Conservation (phyloP, 305 asterid genomes). For the Withania somnifera region DNA sequence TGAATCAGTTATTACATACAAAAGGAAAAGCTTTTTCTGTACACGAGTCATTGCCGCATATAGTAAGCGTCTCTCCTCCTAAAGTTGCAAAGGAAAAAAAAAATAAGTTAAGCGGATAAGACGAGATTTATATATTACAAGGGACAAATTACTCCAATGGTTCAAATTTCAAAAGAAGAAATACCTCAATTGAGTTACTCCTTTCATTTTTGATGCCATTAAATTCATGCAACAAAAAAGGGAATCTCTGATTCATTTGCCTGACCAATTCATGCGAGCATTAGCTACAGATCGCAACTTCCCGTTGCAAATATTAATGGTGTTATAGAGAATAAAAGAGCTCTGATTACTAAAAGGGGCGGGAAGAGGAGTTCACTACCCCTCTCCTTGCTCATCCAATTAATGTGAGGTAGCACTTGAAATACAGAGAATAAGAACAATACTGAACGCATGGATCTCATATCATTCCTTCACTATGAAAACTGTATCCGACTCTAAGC, state of each 20-base stretch:
- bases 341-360: not conserved
- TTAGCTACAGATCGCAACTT: not conserved
- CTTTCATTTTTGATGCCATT: slow-evolving; percentile 56
- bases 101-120: not conserved
- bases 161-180: slow-evolving; percentile 8
- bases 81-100: not conserved
- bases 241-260: slow-evolving; percentile 95
- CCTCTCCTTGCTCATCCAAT: not conserved
- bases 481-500: slow-evolving; percentile 97
- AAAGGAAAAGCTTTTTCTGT: slow-evolving; percentile 62
- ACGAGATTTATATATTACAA: not conserved
- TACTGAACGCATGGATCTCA: not conserved
- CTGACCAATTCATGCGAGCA: slow-evolving; percentile 34
- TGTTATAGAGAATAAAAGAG: not conserved
- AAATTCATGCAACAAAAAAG: slow-evolving; percentile 69
- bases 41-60: slow-evolving; percentile 99
- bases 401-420: not conserved
- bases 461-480: slow-evolving; percentile 83
- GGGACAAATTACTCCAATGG: not conserved
- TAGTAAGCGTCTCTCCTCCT: slow-evolving; percentile 97
- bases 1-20: slow-evolving; percentile 72
- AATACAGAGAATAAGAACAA: not conserved
- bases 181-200: slow-evolving; percentile 65
- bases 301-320: not conserved
- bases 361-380: not conserved